A percentile compares a stretch with the other conserved stretches of the same genome.
Conservation (phyloP, 2,329 filamentous ascomycete species). For the Cladosporium sp. region DNA sequence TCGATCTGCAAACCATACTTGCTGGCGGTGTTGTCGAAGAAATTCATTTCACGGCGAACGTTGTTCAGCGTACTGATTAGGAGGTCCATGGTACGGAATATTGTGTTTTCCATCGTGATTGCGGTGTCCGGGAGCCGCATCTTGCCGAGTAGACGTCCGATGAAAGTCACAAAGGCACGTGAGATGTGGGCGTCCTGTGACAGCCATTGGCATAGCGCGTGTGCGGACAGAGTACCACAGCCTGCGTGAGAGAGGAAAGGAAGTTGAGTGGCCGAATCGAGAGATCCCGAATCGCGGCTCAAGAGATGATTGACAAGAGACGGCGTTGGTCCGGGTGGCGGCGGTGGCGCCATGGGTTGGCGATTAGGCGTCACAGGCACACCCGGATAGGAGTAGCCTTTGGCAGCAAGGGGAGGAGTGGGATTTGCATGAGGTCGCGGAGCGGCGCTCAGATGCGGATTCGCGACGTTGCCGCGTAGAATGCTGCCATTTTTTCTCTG, state of each 20-base stretch:
- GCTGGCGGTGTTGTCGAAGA: constrained; percentile 59
- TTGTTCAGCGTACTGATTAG: constrained; percentile 60
- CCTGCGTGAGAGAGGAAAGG: constrained; percentile 62
- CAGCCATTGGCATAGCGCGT: constrained; percentile 58
- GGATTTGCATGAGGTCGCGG: background rate
- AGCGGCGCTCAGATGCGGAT: constrained; percentile 29
- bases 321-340: constrained; percentile 28
- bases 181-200: constrained; percentile 67
- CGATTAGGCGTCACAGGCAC: constrained; percentile 13
- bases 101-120: constrained; percentile 40
- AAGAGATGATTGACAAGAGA: constrained; percentile 55
- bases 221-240: constrained; percentile 52
- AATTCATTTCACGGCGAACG: constrained; percentile 59
- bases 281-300: constrained; percentile 40
- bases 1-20: constrained; percentile 53
- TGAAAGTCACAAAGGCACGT: constrained; percentile 62
- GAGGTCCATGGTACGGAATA: constrained; percentile 55
- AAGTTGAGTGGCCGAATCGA: constrained; percentile 55
- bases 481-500: constrained; percentile 28
- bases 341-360: constrained; percentile 29
- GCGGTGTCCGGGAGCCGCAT: constrained; percentile 49
- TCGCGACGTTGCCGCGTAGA: constrained; percentile 41
- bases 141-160: constrained; percentile 58
- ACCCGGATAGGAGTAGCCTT: no score
- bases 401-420: no score